phyloP scores from a whole-genome alignment of 2,329 filamentous ascomycete genomes.

The Aspergillus ibericus region DNA sequence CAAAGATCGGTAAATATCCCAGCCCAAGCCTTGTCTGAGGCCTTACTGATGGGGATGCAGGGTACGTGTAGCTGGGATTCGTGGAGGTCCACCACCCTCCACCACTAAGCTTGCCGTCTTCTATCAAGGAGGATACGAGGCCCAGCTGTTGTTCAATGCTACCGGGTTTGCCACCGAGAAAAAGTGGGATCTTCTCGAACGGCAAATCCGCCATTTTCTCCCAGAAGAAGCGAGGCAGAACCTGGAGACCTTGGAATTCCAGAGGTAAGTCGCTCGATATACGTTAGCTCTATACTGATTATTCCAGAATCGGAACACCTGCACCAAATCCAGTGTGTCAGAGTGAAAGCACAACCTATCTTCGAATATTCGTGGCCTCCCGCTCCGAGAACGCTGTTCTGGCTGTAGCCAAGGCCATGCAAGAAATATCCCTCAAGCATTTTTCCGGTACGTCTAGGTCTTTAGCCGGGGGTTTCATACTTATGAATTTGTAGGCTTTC shows the following conservation, averaged over 20 bases:
- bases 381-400: constrained; percentile 27
- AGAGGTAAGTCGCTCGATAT: constrained; percentile 33
- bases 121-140: constrained; percentile 51
- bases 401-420: constrained; percentile 32
- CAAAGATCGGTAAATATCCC: constrained; percentile 26
- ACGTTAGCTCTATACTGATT: not conserved
- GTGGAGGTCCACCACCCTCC: constrained; percentile 47
- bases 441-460: constrained; percentile 35
- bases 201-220: constrained; percentile 48
- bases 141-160: constrained; percentile 48
- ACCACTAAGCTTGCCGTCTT: constrained; percentile 56
- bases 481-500: constrained; percentile 34
- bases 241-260: constrained; percentile 56
- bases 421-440: constrained; percentile 45
- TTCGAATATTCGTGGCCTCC: constrained; percentile 48
- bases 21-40: not conserved
- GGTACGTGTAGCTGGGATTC: constrained; percentile 45
- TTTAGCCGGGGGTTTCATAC: too few relatives aligned
- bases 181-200: constrained; percentile 54
- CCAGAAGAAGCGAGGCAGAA: constrained; percentile 41
- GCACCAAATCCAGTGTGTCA: constrained; percentile 42
- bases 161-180: constrained; percentile 50
- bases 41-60: constrained; percentile 23
- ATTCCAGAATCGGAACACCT: constrained; percentile 37
- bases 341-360: constrained; percentile 46